Percentiles rank a stretch among this genome's conserved stretches.
phyloP scores from a whole-genome alignment of 768 basidiomycete species.

The Leccinellum albellum region DNA sequence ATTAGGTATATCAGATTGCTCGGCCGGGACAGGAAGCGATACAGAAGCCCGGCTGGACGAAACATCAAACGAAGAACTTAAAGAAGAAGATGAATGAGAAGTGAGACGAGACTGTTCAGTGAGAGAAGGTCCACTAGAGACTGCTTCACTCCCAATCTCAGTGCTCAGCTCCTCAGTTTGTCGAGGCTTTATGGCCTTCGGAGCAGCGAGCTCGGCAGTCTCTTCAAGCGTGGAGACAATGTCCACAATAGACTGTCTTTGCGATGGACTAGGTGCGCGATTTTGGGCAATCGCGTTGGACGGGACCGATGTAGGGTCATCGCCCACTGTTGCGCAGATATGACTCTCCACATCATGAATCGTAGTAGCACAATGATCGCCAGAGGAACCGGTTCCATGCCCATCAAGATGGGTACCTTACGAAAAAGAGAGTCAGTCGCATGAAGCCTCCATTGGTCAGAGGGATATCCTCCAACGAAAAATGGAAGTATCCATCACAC shows the following conservation, averaged over 20 bases:
- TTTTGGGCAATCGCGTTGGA: constrained; percentile 18
- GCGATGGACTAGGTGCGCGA: constrained; percentile 10
- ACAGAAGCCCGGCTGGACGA: constrained; percentile 44
- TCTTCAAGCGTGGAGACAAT: constrained; percentile 20
- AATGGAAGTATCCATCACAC: constrained; percentile 47
- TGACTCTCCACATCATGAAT: constrained; percentile 17
- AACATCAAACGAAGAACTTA: constrained; percentile 39
- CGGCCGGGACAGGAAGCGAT: constrained; percentile 20
- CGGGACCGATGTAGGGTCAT: constrained; percentile 26
- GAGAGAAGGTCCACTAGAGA: constrained; percentile 18
- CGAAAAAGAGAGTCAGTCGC: constrained; percentile 49
- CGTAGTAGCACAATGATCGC: constrained; percentile 14
- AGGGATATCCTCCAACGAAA: constrained; percentile 35
- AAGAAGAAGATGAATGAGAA: constrained; percentile 31
- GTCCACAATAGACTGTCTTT: constrained; percentile 22
- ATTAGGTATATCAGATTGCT: constrained; percentile 39
- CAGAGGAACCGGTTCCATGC: constrained; percentile 33
- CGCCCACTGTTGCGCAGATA: constrained; percentile 15
- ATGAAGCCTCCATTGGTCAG: constrained; percentile 42
- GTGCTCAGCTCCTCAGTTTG: constrained; percentile 6
- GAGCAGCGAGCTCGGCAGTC: constrained; percentile 13
- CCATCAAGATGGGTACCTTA: constrained; percentile 43
- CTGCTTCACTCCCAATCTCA: constrained; percentile 20
- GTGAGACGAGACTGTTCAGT: constrained; percentile 30
- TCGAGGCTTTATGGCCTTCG: constrained; percentile 21